These are phyloP conservation scores for Corchorus capsularis DNA, from an alignment of 345 rosid species.

Conservation along the genomic window DNA sequence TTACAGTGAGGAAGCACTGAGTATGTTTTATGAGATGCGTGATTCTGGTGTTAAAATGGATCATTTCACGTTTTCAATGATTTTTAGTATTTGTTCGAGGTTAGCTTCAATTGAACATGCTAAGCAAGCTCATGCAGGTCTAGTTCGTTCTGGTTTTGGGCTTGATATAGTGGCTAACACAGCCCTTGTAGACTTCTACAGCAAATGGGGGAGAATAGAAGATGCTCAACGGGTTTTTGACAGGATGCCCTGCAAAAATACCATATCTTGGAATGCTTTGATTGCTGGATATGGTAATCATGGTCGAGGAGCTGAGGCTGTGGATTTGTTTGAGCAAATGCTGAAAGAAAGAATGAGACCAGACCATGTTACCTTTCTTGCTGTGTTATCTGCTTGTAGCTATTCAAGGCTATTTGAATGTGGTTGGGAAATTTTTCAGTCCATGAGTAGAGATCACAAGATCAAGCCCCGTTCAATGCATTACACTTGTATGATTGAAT, in stretches of 20 bases:
- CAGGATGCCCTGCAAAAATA: slow-evolving; percentile 64
- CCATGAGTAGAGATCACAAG: slow-evolving; percentile 64
- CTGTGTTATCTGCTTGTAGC: slow-evolving; percentile 77
- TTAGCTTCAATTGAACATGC: slow-evolving; percentile 72
- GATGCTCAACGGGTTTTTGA: slow-evolving; percentile 71
- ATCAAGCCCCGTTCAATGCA: slow-evolving; percentile 90
- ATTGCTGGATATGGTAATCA: slow-evolving; percentile 83
- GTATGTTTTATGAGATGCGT: slow-evolving; percentile 70
- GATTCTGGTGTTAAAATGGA: slow-evolving; percentile 68
- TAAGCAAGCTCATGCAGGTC: slow-evolving; percentile 80
- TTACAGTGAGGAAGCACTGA: slow-evolving; percentile 71
- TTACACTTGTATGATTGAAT: slow-evolving; percentile 73
- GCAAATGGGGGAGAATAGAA: slow-evolving; percentile 95
- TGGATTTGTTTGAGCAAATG: slow-evolving; percentile 73
- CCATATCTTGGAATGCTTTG: slow-evolving; percentile 85
- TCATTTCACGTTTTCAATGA: slow-evolving; percentile 76
- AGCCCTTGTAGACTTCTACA: slow-evolving; percentile 81
- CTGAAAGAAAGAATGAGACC: slow-evolving; percentile 53
- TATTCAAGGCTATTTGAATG: slow-evolving; percentile 61
- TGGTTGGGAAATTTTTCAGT: slow-evolving; percentile 79
- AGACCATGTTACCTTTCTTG: slow-evolving; percentile 78
- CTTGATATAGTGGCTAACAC: slow-evolving; percentile 74
- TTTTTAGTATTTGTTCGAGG: slow-evolving; percentile 66
- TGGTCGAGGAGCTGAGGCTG: slow-evolving; percentile 70
- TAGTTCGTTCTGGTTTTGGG: slow-evolving; percentile 70